A percentile compares a stretch with the other conserved stretches of the same genome.
Evolutionary conservation across 176 grass and related monocot species (phyloP).

Genomic region (Elymus sibiricus): DNA sequence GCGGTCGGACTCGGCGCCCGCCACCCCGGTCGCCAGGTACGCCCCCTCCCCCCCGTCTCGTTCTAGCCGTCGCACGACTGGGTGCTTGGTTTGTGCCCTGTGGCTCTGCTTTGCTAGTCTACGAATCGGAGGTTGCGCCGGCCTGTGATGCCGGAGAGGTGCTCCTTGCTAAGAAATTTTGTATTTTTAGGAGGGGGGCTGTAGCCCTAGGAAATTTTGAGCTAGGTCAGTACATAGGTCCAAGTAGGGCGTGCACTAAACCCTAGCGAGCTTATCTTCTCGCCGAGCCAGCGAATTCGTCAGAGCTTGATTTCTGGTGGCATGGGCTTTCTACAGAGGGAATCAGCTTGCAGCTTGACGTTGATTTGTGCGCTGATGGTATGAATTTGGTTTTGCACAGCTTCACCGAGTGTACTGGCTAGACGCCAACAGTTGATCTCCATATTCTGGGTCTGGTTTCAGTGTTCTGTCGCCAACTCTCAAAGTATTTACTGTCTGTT

Average conservation of each 20-base stretch:
- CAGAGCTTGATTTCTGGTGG: neutral
- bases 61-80: neutral
- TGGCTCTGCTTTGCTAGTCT: neutral
- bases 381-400: neutral
- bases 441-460: neutral
- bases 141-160: neutral
- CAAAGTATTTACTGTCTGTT: neutral
- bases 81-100: neutral
- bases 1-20: constrained; percentile 73
- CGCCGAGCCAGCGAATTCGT: neutral
- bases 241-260: neutral
- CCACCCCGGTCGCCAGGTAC: constrained; percentile 83
- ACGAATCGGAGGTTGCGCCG: constrained; percentile 2
- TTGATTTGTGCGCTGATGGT: neutral
- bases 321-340: neutral
- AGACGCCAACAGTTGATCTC: neutral
- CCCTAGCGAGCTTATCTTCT: constrained; percentile 4
- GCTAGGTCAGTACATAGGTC: neutral
- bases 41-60: neutral
- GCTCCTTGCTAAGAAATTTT: neutral
- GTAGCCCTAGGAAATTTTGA: neutral
- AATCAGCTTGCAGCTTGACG: neutral
- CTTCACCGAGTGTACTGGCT: neutral
- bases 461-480: neutral
- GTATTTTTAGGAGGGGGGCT: neutral